These are phyloP conservation scores for Talaromyces sp. DNA, from an alignment of 2,329 filamentous ascomycete species.

Conservation along the genomic window DNA sequence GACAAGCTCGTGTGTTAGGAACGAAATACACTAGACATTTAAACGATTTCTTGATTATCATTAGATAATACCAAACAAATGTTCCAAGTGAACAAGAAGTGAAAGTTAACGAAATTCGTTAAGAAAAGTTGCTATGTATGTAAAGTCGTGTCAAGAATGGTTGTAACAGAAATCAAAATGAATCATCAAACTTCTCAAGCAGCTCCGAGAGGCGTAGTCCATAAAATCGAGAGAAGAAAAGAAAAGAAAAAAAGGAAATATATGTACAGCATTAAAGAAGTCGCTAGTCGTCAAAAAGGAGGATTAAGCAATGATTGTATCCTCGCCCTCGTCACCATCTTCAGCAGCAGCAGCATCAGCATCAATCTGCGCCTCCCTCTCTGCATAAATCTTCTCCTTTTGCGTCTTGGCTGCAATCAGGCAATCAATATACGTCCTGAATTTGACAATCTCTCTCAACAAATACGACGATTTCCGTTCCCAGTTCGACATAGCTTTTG, in stretches of 20 bases:
- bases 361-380: constrained; percentile 18
- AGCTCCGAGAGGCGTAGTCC: background rate
- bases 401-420: constrained; percentile 66
- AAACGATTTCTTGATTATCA: too few relatives aligned
- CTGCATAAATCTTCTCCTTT: constrained; percentile 66
- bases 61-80: background rate
- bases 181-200: background rate
- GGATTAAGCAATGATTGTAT: background rate
- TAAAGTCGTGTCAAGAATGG: background rate
- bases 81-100: too few relatives aligned
- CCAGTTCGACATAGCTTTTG: constrained; percentile 92
- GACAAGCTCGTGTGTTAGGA: too few relatives aligned
- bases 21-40: too few relatives aligned
- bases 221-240: background rate
- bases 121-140: background rate
- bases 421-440: constrained; percentile 88
- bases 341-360: background rate
- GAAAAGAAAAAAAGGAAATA: background rate
- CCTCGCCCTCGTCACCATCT: background rate
- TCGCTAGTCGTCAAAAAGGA: background rate
- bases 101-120: background rate
- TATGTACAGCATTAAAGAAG: background rate
- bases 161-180: background rate
- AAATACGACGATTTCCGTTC: constrained; percentile 92
- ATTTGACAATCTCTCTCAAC: constrained; percentile 92